Conservation (phyloP, 768 basidiomycete genomes). For the Postia placenta region DNA sequence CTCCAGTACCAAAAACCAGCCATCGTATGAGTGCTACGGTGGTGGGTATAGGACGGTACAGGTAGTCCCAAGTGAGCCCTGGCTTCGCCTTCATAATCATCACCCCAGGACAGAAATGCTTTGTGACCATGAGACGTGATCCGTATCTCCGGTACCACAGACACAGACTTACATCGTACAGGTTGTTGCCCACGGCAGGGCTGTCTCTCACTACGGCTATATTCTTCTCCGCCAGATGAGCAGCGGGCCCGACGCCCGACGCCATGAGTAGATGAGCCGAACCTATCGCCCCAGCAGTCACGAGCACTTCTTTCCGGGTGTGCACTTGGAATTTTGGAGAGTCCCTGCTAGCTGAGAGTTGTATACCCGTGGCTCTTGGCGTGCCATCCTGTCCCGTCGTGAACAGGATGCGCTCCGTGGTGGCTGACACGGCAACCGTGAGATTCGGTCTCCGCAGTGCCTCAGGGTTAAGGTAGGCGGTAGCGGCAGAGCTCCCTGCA, state of each 20-base stretch:
- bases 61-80: constrained; percentile 8
- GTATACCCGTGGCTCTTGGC: constrained; percentile 7
- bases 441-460: constrained; percentile 21
- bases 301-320: constrained; percentile 14
- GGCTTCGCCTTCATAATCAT: constrained; percentile 9
- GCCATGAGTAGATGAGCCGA: constrained; percentile 19
- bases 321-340: constrained; percentile 7
- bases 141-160: neutral
- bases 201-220: constrained; percentile 16
- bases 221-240: constrained; percentile 10
- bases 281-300: constrained; percentile 12
- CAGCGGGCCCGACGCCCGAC: constrained; percentile 21
- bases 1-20: constrained; percentile 7
- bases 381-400: neutral
- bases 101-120: constrained; percentile 10
- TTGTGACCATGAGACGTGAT: neutral
- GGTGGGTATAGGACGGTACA: constrained; percentile 1
- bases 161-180: constrained; percentile 16
- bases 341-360: neutral
- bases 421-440: constrained; percentile 4
- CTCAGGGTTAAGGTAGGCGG: constrained; percentile 19
- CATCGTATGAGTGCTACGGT: constrained; percentile 2
- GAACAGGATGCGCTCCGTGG: constrained; percentile 17
- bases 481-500: constrained; percentile 21
- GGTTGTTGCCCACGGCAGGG: constrained; percentile 21